Percentiles rank a stretch among this genome's conserved stretches.
Conservation (phyloP, 2,329 filamentous ascomycete species). For the Daldinia sp. region DNA sequence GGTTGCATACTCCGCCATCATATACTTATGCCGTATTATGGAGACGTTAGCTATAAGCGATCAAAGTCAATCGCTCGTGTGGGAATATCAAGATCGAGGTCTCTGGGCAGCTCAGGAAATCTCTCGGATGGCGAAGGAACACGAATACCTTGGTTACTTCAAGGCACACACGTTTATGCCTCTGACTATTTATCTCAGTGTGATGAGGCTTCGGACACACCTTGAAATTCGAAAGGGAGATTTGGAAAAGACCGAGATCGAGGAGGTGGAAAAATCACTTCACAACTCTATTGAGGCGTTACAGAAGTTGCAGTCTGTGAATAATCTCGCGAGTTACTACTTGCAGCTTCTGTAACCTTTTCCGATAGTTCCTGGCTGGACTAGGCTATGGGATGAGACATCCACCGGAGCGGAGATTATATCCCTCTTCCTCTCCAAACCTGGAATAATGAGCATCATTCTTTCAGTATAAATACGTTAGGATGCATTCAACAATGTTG, state of each 20-base stretch:
- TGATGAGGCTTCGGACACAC: constrained; percentile 32
- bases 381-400: neutral
- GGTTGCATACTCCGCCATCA: constrained; percentile 34
- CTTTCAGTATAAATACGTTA: constrained; percentile 18
- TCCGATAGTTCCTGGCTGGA: neutral
- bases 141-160: constrained; percentile 39
- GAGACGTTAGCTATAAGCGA: constrained; percentile 34
- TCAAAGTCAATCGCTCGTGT: constrained; percentile 31
- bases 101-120: constrained; percentile 39
- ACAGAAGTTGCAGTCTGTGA: constrained; percentile 39
- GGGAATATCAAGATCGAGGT: constrained; percentile 37
- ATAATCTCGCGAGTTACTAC: constrained; percentile 38
- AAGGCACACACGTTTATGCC: constrained; percentile 41
- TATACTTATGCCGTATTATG: constrained; percentile 36
- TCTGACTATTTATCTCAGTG: constrained; percentile 35
- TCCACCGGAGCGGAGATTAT: neutral
- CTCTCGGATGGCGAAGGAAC: constrained; percentile 35
- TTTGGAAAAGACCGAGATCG: constrained; percentile 19
- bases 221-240: constrained; percentile 35
- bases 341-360: constrained; percentile 30
- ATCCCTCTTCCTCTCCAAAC: constrained; percentile 6
- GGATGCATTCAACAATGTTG: constrained; percentile 27
- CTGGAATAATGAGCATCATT: neutral
- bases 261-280: constrained; percentile 30
- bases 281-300: constrained; percentile 27